Percentiles rank a stretch among this genome's conserved stretches.
Conservation (phyloP, 2,329 filamentous ascomycete genomes). For the Rhytidhysteron rufulum region DNA sequence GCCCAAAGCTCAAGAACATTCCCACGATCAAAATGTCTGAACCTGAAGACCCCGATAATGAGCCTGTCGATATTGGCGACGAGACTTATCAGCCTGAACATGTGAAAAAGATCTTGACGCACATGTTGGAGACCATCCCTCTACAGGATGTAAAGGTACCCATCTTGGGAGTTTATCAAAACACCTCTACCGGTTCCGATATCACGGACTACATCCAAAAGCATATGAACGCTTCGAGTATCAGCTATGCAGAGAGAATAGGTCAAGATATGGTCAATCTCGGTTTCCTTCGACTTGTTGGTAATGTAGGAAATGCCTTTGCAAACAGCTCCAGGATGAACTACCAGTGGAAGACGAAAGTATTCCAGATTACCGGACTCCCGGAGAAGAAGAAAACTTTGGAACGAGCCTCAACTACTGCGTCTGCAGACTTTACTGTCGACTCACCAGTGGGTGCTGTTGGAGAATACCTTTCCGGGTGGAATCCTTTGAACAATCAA, state of each 20-base stretch:
- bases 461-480: conserved; percentile 83
- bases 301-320: conserved; percentile 92
- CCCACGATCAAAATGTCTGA: conserved; percentile 86
- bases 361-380: conserved; percentile 81
- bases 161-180: conserved; percentile 90
- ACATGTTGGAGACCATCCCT: conserved; percentile 83
- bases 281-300: conserved; percentile 84
- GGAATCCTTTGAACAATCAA: conserved; percentile 87
- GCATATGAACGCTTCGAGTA: conserved; percentile 75
- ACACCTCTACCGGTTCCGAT: conserved; percentile 85
- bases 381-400: conserved; percentile 80
- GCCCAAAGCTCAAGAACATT: conserved; percentile 56
- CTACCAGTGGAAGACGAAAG: conserved; percentile 94
- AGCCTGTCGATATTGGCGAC: conserved; percentile 86
- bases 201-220: conserved; percentile 95
- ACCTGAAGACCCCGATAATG: conserved; percentile 64
- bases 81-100: conserved; percentile 80
- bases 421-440: conserved; percentile 52
- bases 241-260: conserved; percentile 90
- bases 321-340: conserved; percentile 97
- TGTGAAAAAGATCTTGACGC: conserved; percentile 81
- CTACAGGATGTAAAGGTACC: conserved; percentile 91
- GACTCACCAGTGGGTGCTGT: conserved; percentile 83
- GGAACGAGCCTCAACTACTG: conserved; percentile 69
- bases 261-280: conserved; percentile 86